Evolutionary conservation across 2,329 filamentous ascomycete species (phyloP).

Genomic region (Aureobasidium sp.): DNA sequence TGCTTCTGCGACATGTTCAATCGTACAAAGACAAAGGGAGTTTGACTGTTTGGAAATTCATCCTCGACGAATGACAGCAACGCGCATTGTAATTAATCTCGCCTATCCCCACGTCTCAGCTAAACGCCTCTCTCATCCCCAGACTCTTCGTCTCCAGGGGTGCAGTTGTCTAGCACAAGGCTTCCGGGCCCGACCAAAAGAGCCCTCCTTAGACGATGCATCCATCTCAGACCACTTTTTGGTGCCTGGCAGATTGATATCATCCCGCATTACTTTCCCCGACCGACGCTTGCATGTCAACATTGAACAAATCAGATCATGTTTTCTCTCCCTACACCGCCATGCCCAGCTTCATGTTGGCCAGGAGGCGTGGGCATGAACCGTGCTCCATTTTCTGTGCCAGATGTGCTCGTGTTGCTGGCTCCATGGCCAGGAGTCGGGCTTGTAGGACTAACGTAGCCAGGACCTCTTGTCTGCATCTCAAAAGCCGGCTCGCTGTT

Average conservation of each 20-base stretch:
- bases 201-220: too few relatives aligned
- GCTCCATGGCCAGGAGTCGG: not conserved
- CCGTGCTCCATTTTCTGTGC: not conserved
- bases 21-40: not conserved
- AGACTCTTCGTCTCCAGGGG: not conserved
- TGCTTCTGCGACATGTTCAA: not conserved
- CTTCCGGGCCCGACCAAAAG: too few relatives aligned
- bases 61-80: slow-evolving; percentile 4
- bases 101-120: not conserved
- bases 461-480: slow-evolving; percentile 1
- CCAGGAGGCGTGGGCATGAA: not conserved
- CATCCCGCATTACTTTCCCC: not conserved
- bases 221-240: slow-evolving; percentile 4
- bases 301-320: not conserved
- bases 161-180: too few relatives aligned
- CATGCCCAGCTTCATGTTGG: not conserved
- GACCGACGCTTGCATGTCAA: not conserved
- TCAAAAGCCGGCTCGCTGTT: not conserved
- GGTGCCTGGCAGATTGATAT: not conserved
- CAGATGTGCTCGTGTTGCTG: not conserved
- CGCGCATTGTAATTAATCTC: slow-evolving; percentile 5
- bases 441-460: not conserved
- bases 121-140: too few relatives aligned
- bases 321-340: not conserved
- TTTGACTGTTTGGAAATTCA: not conserved